These are phyloP conservation scores for Craterostigma plantagineum DNA, from an alignment of 257 asterid genomes.

Conservation along the genomic window DNA sequence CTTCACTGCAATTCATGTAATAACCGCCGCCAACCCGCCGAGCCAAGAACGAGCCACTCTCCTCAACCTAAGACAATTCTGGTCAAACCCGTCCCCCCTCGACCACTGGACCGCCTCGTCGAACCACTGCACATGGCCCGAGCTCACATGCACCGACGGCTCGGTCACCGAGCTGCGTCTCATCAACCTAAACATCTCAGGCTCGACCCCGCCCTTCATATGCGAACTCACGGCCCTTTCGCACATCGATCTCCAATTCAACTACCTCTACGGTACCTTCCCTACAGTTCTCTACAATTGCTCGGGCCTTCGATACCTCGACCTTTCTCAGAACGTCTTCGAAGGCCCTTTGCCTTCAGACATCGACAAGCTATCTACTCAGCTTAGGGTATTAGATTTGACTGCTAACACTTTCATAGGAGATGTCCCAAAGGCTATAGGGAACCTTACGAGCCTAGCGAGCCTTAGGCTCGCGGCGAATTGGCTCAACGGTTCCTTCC, in stretches of 20 bases:
- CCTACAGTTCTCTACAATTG: constrained; percentile 30
- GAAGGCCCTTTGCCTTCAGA: constrained; percentile 40
- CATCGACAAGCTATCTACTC: constrained; percentile 23
- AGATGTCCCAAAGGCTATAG: constrained; percentile 46
- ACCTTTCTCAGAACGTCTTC: constrained; percentile 46
- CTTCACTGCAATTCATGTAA: too few species aligned
- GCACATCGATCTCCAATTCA: constrained; percentile 21
- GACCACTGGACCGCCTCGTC: constrained; percentile 27
- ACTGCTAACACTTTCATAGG: constrained; percentile 59
- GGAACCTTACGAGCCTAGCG: constrained; percentile 27
- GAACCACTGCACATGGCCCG: constrained; percentile 29
- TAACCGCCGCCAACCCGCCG: too few species aligned
- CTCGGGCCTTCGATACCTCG: constrained; percentile 25
- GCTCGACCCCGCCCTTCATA: constrained; percentile 25
- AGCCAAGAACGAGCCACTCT: constrained; percentile 22
- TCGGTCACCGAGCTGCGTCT: constrained; percentile 29
- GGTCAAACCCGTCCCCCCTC: constrained; percentile 20
- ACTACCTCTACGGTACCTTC: constrained; percentile 28
- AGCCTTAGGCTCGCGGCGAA: constrained; percentile 20
- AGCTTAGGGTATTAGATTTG: constrained; percentile 30
- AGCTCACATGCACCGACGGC: constrained; percentile 21
- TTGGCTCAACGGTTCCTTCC: constrained; percentile 47
- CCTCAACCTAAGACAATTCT: constrained; percentile 19
- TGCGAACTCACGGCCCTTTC: constrained; percentile 33
- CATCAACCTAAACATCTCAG: constrained; percentile 10